Base-by-base conservation (phyloP, 1,139 yeast genomes). In the Taiozyma sp. region DNA sequence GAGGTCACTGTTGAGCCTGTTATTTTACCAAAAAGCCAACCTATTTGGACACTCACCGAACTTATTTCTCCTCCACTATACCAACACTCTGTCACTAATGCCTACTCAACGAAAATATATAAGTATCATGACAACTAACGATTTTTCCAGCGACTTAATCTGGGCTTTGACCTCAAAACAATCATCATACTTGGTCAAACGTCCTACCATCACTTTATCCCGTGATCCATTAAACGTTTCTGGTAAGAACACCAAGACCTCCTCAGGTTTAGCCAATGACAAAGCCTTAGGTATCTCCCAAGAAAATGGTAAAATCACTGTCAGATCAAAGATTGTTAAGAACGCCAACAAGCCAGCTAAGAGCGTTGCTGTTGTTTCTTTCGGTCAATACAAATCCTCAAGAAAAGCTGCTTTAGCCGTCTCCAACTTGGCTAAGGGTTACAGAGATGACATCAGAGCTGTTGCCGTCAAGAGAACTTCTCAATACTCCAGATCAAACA, bases 141-240 rank as follows among this genome's bases (percentile, higher is more conserved):
- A 30, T 22, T 40, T 28, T 28, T 30, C 32, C 47, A 62, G 72
- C 69, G 80, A 76, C 62, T 71, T 76, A 55, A 64, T 75, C 70
- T 75, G 80, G 80, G 74, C 73, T 61, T 62, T 75, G 50, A 69
- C 77, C 70, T 74, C 76, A 60, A 63, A 67, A 60, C 69, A 75
- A 71, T 67, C 74, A 54, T 61, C 73, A 56, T 75, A 59, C 71
- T 68, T 75, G 56, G 78, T 75, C 58, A 75, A 75, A 74, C 69
- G 75, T 62, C 68, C 75, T 53, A 75, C 74, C 56, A 65, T 65
- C 55, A 65, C 62, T 56, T 69, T 74, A 66, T 74, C 79, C 57
- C 65, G 69, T 53, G 81, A 76, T 68, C 79, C 80, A 59, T 67
- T 75, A 62, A 75, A 75, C 72, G 67, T 70, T 58, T 63, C 71